A percentile compares a stretch with the other conserved stretches of the same genome.
phyloP scores from a whole-genome alignment of 495 filamentous ascomycete species.

The Trichoderma orchidacearum region DNA sequence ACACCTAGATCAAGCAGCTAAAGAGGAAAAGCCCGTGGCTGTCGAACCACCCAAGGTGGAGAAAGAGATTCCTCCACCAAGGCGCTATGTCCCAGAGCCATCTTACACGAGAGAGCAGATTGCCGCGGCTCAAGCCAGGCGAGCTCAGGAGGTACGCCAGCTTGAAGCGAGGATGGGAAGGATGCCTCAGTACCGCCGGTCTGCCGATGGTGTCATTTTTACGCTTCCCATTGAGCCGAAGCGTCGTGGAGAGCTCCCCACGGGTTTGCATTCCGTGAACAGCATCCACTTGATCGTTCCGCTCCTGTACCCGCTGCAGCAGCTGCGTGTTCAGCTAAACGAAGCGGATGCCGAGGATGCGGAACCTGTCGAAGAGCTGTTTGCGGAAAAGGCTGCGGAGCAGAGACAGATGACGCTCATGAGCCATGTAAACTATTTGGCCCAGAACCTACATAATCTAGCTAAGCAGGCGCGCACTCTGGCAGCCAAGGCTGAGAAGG shows the following conservation, averaged over 20 bases:
- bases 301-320: conserved; percentile 56
- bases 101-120: conserved; percentile 43
- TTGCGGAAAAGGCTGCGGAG: conserved; percentile 41
- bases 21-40: not conserved
- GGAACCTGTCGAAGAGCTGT: conserved; percentile 47
- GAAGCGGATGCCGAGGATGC: conserved; percentile 48
- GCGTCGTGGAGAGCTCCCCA: conserved; percentile 46
- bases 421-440: conserved; percentile 64
- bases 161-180: conserved; percentile 69
- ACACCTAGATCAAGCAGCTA: conserved; percentile 15
- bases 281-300: conserved; percentile 60
- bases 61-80: conserved; percentile 20
- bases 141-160: conserved; percentile 54
- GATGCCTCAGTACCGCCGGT: conserved; percentile 53
- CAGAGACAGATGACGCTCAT: conserved; percentile 51
- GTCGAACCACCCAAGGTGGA: conserved; percentile 20
- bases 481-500: not conserved
- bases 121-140: conserved; percentile 44
- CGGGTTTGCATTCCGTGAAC: conserved; percentile 46
- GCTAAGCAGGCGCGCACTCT: conserved; percentile 32
- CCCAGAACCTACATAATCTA: conserved; percentile 58
- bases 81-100: conserved; percentile 22
- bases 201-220: conserved; percentile 55
- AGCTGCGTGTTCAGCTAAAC: conserved; percentile 50
- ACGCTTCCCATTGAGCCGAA: conserved; percentile 60